phyloP scores from a whole-genome alignment of 352 stramenopile genomes.

The Pythium biforme region DNA sequence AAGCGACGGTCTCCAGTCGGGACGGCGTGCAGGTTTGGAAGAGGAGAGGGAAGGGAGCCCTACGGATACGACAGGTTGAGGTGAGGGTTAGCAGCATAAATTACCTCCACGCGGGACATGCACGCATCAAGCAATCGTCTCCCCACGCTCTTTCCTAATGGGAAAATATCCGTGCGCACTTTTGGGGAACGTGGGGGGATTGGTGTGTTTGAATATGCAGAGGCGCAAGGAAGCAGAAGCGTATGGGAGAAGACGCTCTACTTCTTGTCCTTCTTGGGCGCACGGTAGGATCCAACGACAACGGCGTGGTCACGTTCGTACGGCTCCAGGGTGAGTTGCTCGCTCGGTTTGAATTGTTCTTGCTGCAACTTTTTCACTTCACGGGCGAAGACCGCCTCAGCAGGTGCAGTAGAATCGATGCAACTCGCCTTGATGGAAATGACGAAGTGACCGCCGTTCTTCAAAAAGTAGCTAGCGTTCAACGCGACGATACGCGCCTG shows the following conservation, averaged over 20 bases:
- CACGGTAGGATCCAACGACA: slow-evolving; percentile 94
- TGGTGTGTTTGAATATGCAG: slow-evolving; percentile 10
- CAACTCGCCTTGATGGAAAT: slow-evolving; percentile 99
- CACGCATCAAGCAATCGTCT: neutral
- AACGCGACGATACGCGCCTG: slow-evolving; percentile 99
- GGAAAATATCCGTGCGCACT: slow-evolving; percentile 19
- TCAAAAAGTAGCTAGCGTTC: slow-evolving; percentile 99
- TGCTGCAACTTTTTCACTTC: slow-evolving; percentile 98
- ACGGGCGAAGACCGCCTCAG: slow-evolving; percentile 97
- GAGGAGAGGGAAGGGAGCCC: slow-evolving; percentile 9
- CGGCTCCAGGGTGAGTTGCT: slow-evolving; percentile 99
- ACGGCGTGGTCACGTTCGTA: slow-evolving; percentile 99
- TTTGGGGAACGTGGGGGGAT: neutral
- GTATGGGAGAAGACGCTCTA: slow-evolving; percentile 39
- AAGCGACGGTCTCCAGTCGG: neutral
- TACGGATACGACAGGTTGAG: slow-evolving; percentile 10
- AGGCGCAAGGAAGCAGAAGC: slow-evolving; percentile 15
- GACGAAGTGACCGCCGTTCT: slow-evolving; percentile 99
- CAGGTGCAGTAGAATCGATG: slow-evolving; percentile 98
- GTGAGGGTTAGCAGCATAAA: slow-evolving; percentile 25
- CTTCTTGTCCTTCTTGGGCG: slow-evolving; percentile 36
- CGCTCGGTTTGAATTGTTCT: slow-evolving; percentile 98
- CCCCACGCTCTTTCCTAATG: slow-evolving; percentile 1
- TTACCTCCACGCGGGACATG: slow-evolving; percentile 15
- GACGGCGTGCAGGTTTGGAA: neutral